A percentile compares a stretch with the other conserved stretches of the same genome.
Conservation (phyloP, 257 asterid species). For the Nicotiana paniculata region DNA sequence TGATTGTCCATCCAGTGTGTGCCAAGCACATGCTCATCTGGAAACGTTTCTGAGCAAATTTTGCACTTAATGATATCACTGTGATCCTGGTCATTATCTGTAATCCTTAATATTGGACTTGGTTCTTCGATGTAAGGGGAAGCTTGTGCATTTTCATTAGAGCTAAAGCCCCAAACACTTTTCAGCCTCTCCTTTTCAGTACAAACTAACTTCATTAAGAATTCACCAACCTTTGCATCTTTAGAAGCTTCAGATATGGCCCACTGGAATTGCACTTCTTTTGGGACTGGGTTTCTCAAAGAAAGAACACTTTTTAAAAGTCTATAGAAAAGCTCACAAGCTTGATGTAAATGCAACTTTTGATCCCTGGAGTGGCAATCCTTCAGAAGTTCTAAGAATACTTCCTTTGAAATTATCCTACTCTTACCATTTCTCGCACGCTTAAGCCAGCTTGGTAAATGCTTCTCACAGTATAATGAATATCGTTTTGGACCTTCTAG, state of each 20-base stretch:
- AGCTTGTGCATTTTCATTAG: conserved; percentile 33
- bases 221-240: conserved; percentile 51
- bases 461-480: conserved; percentile 84
- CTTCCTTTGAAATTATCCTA: conserved; percentile 91
- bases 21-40: conserved; percentile 69
- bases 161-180: conserved; percentile 65
- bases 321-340: conserved; percentile 90
- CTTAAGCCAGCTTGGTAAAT: conserved; percentile 95
- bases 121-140: conserved; percentile 37
- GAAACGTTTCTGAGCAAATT: conserved; percentile 54
- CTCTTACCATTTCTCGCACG: conserved; percentile 98
- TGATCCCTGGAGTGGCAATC: conserved; percentile 67
- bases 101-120: conserved; percentile 24
- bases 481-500: conserved; percentile 67
- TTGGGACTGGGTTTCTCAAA: conserved; percentile 83
- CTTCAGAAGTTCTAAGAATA: conserved; percentile 68
- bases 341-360: conserved; percentile 71
- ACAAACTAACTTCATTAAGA: conserved; percentile 55
- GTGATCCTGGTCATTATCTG: conserved; percentile 23
- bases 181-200: conserved; percentile 70
- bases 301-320: conserved; percentile 76
- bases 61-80: conserved; percentile 69
- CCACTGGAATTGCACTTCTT: conserved; percentile 90
- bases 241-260: conserved; percentile 91
- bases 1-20: conserved; percentile 76